Evolutionary conservation across 805 yeast species (phyloP).

Genomic region (Blastobotrys terrestris): DNA sequence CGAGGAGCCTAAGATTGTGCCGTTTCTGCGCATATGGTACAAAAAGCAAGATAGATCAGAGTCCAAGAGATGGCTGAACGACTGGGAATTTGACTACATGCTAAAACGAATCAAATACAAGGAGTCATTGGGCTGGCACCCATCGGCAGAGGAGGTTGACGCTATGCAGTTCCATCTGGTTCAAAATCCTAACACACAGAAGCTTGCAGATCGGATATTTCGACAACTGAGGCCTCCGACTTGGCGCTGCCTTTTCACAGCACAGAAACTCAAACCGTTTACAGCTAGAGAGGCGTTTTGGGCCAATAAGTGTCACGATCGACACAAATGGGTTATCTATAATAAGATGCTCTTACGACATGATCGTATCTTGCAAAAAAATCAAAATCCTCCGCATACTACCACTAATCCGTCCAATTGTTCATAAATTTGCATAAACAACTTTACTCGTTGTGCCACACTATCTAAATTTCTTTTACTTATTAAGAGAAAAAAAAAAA

Average conservation of each 20-base stretch:
- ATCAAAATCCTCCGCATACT: too few species aligned
- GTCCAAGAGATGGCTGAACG: background rate
- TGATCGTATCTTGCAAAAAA: background rate
- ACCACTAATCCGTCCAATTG: too few species aligned
- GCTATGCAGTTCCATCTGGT: slow-evolving; percentile 1
- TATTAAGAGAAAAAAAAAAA: background rate
- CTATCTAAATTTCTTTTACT: background rate
- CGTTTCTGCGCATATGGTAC: slow-evolving; percentile 1
- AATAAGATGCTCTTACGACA: slow-evolving; percentile 1
- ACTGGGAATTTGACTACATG: background rate
- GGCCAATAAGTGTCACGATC: background rate
- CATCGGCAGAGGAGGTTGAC: slow-evolving; percentile 2
- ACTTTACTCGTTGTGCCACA: too few species aligned
- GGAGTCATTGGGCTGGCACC: slow-evolving; percentile 6
- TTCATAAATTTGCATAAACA: too few species aligned
- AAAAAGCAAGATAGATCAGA: background rate
- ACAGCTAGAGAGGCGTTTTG: background rate
- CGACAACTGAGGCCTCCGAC: background rate
- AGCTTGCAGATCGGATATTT: background rate
- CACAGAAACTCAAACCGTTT: background rate
- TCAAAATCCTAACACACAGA: background rate
- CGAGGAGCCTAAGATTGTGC: background rate
- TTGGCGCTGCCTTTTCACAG: background rate
- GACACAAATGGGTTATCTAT: slow-evolving; percentile 1
- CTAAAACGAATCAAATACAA: slow-evolving; percentile 3